Conservation (phyloP, 352 stramenopile genomes). For the Phytophthora ramorum region DNA sequence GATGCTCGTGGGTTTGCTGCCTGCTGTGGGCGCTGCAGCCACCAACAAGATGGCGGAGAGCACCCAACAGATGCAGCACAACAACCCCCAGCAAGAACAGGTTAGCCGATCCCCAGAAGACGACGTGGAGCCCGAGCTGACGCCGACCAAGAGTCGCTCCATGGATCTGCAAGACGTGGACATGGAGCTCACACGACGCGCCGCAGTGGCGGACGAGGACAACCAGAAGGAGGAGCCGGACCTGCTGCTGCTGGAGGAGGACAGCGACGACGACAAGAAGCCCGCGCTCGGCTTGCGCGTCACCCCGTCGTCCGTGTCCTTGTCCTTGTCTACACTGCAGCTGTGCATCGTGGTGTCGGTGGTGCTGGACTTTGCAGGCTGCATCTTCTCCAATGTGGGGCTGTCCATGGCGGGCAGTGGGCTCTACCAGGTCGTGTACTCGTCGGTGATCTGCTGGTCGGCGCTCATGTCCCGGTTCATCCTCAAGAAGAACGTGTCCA, state of each 20-base stretch:
- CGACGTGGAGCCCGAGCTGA: constrained; percentile 41
- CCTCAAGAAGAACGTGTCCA: constrained; percentile 75
- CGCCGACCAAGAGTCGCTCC: constrained; percentile 5
- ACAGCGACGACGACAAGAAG: constrained; percentile 34
- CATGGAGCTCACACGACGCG: constrained; percentile 65
- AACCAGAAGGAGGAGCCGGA: constrained; percentile 28
- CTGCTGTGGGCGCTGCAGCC: constrained; percentile 19
- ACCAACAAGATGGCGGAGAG: constrained; percentile 9
- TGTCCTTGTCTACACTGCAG: constrained; percentile 64
- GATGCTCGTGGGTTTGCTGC: constrained; percentile 83
- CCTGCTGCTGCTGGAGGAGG: constrained; percentile 10
- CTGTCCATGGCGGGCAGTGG: constrained; percentile 85
- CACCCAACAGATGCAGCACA: constrained; percentile 2
- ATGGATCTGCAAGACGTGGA: constrained; percentile 23
- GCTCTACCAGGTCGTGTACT: constrained; percentile 87
- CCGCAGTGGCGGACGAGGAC: constrained; percentile 25
- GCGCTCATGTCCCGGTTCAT: constrained; percentile 80
- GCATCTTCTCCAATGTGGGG: constrained; percentile 86
- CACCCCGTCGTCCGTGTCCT: constrained; percentile 40
- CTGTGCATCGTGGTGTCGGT: constrained; percentile 73
- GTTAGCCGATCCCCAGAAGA: constrained; percentile 22
- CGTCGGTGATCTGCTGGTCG: constrained; percentile 89
- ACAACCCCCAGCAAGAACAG: not conserved
- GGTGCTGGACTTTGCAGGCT: constrained; percentile 83
- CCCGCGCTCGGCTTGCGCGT: constrained; percentile 18